Evolutionary conservation across 306 rosid species (phyloP), one percentile per base, ranked within the genome.

Genomic region (Corylus americana): DNA sequence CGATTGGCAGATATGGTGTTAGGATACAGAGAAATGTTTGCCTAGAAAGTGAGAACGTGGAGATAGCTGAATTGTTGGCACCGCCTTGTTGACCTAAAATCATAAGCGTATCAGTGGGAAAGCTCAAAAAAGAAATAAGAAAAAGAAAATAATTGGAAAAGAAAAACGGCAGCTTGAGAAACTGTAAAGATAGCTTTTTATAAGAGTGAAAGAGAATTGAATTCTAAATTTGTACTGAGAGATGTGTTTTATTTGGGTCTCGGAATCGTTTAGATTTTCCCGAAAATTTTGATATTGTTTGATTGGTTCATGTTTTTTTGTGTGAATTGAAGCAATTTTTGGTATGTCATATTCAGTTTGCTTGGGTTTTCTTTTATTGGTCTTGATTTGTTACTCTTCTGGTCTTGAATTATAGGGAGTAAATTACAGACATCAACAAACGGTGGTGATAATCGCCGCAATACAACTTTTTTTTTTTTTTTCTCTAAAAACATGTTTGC

Each of bases 1-100:
- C 45, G 8, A 42, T 82, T 83, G 90, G 90, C 88, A 27, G 83
- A 78, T 86, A 39, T 76, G 84, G 39, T 86, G 91, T 80, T 85
- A 85, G 85, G 91, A 81, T 77, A 73, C 87, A 66, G n/a, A n/a
- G 78, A 73, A 74, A 84, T 70, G 61, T 51, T 10, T 6, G 47
- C 47, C 29, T 67, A 18, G 80, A 64, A 77, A 76, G 88, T 16
- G 54, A 79, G 83, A 76, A 85, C 76, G 71, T 77, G 35, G 69
- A 75, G 82, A 81, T 81, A 79, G 87, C 86, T 79, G 78, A 75
- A 83, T 82, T 11, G 72, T 13, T 54, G 68, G 62, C 11, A 11
- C 8, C 78, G 11, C 11, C 29, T 7, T 27, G 35, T 29, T 45
- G 31, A 27, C 29, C 37, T n/a, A 18, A n/a, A 42, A 80, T 61